Percentiles rank a stretch among this genome's conserved stretches.
These are phyloP conservation scores for thale cress (Arabidopsis thaliana) DNA, from an alignment of 345 rosid species.

Conservation along the genomic window DNA sequence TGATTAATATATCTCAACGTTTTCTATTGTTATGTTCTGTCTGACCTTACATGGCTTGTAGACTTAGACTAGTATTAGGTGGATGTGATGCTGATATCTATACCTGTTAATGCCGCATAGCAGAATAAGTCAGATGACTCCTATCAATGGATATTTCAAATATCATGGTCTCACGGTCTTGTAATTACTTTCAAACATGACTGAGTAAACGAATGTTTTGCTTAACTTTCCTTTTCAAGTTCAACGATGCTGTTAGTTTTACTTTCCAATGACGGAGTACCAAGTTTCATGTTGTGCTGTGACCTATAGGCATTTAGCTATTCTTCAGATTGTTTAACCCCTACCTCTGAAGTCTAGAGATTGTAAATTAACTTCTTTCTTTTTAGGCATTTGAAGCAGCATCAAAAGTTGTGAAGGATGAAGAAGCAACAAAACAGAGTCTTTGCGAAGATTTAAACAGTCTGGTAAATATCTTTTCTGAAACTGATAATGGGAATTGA, in stretches of 20 bases:
- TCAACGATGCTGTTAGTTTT: slow-evolving; percentile 1
- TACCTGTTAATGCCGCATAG: neutral
- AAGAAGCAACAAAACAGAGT: slow-evolving; percentile 79
- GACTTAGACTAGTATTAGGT: neutral
- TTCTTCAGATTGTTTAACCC: slow-evolving; percentile 7
- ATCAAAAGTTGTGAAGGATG: slow-evolving; percentile 63
- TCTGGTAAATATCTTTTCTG: slow-evolving; percentile 57
- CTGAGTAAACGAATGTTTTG: neutral
- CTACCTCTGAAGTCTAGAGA: neutral
- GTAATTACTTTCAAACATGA: neutral
- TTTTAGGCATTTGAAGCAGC: slow-evolving; percentile 71
- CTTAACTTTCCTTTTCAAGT: neutral
- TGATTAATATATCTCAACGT: neutral
- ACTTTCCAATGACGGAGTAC: slow-evolving; percentile 3
- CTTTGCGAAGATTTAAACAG: slow-evolving; percentile 80
- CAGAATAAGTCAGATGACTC: neutral
- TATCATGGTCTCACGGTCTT: slow-evolving; percentile 3
- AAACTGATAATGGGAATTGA: slow-evolving; percentile 3
- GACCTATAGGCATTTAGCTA: neutral
- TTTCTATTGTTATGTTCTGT: slow-evolving; percentile 8
- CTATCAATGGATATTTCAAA: neutral
- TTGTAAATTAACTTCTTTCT: slow-evolving; percentile 6
- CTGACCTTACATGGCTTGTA: slow-evolving; percentile 5
- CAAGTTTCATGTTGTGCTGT: neutral
- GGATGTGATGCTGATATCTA: neutral